Percentiles rank a stretch among this genome's conserved stretches.
These are phyloP conservation scores for Podospora conica DNA, from an alignment of 495 filamentous ascomycete genomes.

Conservation along the genomic window DNA sequence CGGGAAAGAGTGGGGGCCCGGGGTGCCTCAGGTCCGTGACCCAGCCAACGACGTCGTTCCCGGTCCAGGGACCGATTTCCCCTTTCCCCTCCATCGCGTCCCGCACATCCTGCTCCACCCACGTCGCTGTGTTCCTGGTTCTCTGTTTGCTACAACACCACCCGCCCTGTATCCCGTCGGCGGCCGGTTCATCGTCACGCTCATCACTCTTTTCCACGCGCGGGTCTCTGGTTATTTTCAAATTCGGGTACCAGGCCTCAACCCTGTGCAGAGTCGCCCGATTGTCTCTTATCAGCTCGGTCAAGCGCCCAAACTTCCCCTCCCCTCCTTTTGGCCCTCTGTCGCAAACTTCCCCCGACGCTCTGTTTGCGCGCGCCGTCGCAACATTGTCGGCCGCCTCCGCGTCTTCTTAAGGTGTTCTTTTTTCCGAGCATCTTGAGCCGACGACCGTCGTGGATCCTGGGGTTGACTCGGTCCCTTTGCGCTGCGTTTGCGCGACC, in stretches of 20 bases:
- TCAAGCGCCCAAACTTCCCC: not conserved
- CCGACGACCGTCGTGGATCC: not conserved
- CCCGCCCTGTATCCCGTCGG: no score
- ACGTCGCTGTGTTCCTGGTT: not conserved
- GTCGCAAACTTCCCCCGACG: not conserved
- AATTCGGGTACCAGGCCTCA: not conserved
- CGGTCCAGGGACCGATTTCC: not conserved
- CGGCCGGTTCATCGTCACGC: not conserved
- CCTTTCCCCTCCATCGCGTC: not conserved
- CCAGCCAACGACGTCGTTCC: not conserved
- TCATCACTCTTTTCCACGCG: not conserved
- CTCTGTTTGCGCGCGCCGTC: not conserved
- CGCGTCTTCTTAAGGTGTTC: not conserved
- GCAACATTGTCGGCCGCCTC: not conserved
- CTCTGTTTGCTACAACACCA: not conserved
- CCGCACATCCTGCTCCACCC: not conserved
- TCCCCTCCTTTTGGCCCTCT: not conserved
- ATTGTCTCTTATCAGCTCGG: not conserved
- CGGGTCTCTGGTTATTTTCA: not conserved
- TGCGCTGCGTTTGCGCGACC: not conserved
- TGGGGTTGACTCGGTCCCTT: not conserved
- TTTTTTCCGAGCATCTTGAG: not conserved
- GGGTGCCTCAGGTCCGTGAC: not conserved
- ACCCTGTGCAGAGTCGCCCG: no score
- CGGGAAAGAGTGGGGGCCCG: not conserved